Conservation (phyloP, 2,329 filamentous ascomycete genomes). For the Byssochlamys sp. region DNA sequence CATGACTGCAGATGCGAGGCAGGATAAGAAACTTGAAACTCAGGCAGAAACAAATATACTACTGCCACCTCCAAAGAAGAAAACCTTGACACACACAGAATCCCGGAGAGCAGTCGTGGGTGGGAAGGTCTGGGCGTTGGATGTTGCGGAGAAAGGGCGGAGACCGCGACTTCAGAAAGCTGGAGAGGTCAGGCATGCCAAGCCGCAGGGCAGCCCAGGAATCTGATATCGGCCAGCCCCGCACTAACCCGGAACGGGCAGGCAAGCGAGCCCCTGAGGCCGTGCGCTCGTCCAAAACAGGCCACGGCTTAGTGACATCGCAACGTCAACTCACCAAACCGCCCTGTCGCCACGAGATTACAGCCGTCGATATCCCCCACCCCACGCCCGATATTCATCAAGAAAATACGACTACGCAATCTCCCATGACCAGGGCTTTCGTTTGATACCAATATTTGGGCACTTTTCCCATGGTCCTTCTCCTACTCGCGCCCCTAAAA, state of each 20-base stretch:
- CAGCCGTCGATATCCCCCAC: constrained; percentile 32
- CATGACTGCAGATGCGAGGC: constrained; percentile 21
- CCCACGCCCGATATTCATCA: constrained; percentile 45
- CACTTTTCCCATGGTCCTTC: constrained; percentile 39
- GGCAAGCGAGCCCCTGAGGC: constrained; percentile 36
- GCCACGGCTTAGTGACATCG: constrained; percentile 30
- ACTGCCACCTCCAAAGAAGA: not conserved
- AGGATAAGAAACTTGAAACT: constrained; percentile 4
- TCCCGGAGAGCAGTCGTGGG: constrained; percentile 1
- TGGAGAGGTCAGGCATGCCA: constrained; percentile 6
- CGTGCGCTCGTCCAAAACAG: constrained; percentile 34
- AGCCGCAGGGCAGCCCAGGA: constrained; percentile 10
- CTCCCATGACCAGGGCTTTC: constrained; percentile 52
- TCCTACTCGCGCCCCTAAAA: constrained; percentile 30
- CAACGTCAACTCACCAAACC: constrained; percentile 37
- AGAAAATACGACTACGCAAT: constrained; percentile 43
- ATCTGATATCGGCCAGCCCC: constrained; percentile 36
- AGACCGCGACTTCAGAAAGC: not conserved
- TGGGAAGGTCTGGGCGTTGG: constrained; percentile 4
- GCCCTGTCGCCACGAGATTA: constrained; percentile 24
- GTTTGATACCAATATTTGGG: constrained; percentile 55
- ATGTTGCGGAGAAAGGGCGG: not conserved
- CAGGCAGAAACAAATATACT: not conserved
- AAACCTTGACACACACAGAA: not conserved
- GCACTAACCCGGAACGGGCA: constrained; percentile 32